phyloP scores from a whole-genome alignment of 2,329 filamentous ascomycete genomes.

The Leptographium procerum region DNA sequence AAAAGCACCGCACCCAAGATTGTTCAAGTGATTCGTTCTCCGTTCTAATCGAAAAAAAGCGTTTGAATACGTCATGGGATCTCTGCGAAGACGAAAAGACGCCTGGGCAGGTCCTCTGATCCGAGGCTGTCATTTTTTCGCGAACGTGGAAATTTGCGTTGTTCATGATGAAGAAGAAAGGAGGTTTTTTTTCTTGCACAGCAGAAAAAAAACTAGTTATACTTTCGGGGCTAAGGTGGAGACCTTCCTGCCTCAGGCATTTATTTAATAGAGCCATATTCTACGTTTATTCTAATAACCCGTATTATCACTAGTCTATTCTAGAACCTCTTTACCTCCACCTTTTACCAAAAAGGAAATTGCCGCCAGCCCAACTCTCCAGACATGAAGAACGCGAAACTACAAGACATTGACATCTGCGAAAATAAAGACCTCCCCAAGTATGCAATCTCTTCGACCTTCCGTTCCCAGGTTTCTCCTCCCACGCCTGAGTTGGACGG shows the following conservation, averaged over 20 bases:
- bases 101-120: constrained; percentile 22
- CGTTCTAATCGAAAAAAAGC: constrained; percentile 32
- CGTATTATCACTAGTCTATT: not conserved
- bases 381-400: not conserved
- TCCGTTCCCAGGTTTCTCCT: constrained; percentile 40
- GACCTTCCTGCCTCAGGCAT: constrained; percentile 7
- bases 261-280: not conserved
- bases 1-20: constrained; percentile 41
- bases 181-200: constrained; percentile 6
- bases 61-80: constrained; percentile 31
- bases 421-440: not conserved
- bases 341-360: not conserved
- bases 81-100: constrained; percentile 1
- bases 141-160: constrained; percentile 38
- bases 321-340: too few relatives aligned
- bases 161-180: constrained; percentile 27
- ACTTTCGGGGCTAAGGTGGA: not conserved
- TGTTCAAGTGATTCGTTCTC: constrained; percentile 31
- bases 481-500: constrained; percentile 43
- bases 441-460: not conserved
- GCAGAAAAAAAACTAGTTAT: constrained; percentile 6
- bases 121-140: constrained; percentile 25
- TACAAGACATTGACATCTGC: not conserved
- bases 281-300: not conserved
- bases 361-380: not conserved